A percentile compares a stretch with the other conserved stretches of the same genome.
Evolutionary conservation across 2,329 filamentous ascomycete genomes (phyloP).

Genomic region (Hypoxylon sp.): DNA sequence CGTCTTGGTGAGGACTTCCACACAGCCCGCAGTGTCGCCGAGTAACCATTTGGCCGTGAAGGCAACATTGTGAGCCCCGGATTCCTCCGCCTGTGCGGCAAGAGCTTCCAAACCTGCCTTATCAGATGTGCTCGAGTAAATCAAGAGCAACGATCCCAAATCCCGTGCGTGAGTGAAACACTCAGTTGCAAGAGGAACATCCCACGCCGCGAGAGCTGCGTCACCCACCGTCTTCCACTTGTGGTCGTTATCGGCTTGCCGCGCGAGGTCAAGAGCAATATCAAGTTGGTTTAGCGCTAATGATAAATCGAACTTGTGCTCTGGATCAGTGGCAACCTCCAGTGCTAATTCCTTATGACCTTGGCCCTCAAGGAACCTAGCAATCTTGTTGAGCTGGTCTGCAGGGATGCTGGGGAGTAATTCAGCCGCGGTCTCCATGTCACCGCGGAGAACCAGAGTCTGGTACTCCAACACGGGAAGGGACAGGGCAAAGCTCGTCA

Average conservation of each 20-base stretch:
- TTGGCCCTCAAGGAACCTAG: constrained; percentile 95
- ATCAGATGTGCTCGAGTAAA: constrained; percentile 89
- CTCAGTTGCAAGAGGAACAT: constrained; percentile 88
- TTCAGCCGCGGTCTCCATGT: constrained; percentile 91
- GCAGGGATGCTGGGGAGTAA: constrained; percentile 84
- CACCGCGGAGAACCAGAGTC: constrained; percentile 91
- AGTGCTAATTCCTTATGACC: constrained; percentile 96
- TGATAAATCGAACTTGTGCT: constrained; percentile 96
- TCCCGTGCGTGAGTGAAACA: constrained; percentile 94
- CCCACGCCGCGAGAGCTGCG: constrained; percentile 86
- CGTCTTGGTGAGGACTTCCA: constrained; percentile 82
- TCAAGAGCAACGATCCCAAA: constrained; percentile 85
- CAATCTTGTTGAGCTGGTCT: constrained; percentile 98
- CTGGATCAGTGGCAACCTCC: constrained; percentile 91
- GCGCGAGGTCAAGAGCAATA: constrained; percentile 86
- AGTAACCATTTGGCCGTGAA: constrained; percentile 92
- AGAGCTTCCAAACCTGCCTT: constrained; percentile 78
- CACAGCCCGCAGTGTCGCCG: constrained; percentile 83
- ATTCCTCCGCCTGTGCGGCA: constrained; percentile 78
- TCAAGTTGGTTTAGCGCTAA: constrained; percentile 85
- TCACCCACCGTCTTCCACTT: constrained; percentile 99
- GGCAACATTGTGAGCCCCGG: constrained; percentile 89
- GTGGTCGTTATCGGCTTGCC: constrained; percentile 87
- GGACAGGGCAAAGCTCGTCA: constrained; percentile 91
- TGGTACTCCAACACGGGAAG: constrained; percentile 96